These are phyloP conservation scores for Saturnispora silvae DNA, from an alignment of 805 yeast species.

Conservation along the genomic window DNA sequence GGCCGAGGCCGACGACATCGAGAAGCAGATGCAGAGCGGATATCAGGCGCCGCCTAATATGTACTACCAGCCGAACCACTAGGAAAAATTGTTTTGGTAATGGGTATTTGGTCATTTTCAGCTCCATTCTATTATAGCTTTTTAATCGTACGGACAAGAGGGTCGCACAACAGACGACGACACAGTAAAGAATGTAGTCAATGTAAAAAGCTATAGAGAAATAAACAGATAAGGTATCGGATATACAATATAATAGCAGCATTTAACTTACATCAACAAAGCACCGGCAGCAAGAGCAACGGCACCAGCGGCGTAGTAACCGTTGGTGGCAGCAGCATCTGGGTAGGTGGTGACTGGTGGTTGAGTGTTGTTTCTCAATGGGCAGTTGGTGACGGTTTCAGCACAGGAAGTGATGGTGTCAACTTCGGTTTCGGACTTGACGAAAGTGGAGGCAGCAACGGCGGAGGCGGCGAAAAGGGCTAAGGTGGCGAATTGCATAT, in stretches of 20 bases:
- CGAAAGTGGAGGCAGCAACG: conserved; percentile 23
- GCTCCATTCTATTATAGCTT: no score
- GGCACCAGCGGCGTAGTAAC: conserved; percentile 13
- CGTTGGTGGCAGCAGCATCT: conserved; percentile 26
- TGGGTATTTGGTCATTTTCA: no score
- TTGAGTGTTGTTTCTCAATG: conserved; percentile 18
- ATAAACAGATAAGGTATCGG: neutral
- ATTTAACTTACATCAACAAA: conserved; percentile 22
- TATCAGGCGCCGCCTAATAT: conserved; percentile 21
- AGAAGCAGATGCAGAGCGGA: conserved; percentile 5
- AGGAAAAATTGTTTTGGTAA: no score
- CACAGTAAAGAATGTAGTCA: neutral
- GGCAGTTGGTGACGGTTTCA: conserved; percentile 27
- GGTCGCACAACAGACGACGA: no score
- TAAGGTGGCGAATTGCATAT: conserved; percentile 40
- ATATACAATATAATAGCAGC: conserved; percentile 2
- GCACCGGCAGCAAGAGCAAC: conserved; percentile 27
- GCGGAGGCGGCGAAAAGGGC: conserved; percentile 28
- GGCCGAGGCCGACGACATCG: neutral
- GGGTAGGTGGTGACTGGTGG: conserved; percentile 25
- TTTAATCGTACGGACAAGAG: no score
- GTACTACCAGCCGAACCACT: conserved; percentile 21
- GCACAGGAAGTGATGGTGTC: conserved; percentile 32
- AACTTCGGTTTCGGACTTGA: conserved; percentile 27
- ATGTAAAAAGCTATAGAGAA: conserved; percentile 3